A percentile compares a stretch with the other conserved stretches of the same genome.
phyloP scores from a whole-genome alignment of 108 stramenopile genomes.

The Aurantiochytrium sp. region DNA sequence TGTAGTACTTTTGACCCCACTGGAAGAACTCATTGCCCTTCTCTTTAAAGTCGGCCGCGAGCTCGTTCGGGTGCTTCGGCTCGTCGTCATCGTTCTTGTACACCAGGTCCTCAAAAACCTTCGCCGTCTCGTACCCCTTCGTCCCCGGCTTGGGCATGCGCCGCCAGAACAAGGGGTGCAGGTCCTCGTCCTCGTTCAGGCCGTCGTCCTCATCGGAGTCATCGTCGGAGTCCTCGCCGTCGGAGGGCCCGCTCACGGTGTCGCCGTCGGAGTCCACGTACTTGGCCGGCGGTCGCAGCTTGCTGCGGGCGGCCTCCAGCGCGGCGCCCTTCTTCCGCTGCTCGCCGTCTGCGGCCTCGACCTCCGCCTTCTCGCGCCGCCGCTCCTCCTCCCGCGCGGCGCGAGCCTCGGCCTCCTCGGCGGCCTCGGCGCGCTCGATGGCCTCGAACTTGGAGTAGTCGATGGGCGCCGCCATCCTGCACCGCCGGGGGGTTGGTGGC shows the following conservation, averaged over 20 bases:
- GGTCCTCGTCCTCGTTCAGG: not conserved
- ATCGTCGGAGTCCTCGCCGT: not conserved
- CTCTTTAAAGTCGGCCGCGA: slow-evolving; percentile 1
- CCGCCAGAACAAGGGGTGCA: slow-evolving; percentile 2
- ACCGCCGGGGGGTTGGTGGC: not conserved
- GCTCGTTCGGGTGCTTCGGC: not conserved
- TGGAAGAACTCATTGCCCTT: slow-evolving; percentile 22
- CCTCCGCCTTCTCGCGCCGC: not conserved
- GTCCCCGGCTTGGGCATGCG: slow-evolving; percentile 12
- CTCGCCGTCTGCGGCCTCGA: not conserved
- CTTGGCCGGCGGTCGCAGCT: not conserved
- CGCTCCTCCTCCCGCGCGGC: not conserved
- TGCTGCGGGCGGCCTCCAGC: not conserved
- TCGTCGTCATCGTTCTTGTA: slow-evolving; percentile 29
- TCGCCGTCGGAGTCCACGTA: slow-evolving; percentile 30
- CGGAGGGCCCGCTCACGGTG: slow-evolving; percentile 19
- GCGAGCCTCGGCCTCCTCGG: not conserved
- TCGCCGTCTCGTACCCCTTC: not conserved
- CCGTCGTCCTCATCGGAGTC: not conserved
- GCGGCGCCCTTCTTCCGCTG: not conserved
- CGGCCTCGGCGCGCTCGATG: not conserved
- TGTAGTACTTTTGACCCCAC: slow-evolving; percentile 20
- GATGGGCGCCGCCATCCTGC: not conserved
- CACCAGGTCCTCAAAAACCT: not conserved
- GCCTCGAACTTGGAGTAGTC: slow-evolving; percentile 27